Base-by-base conservation (phyloP, 2,329 filamentous ascomycete species). In the Pyrenochaeta sp. region DNA sequence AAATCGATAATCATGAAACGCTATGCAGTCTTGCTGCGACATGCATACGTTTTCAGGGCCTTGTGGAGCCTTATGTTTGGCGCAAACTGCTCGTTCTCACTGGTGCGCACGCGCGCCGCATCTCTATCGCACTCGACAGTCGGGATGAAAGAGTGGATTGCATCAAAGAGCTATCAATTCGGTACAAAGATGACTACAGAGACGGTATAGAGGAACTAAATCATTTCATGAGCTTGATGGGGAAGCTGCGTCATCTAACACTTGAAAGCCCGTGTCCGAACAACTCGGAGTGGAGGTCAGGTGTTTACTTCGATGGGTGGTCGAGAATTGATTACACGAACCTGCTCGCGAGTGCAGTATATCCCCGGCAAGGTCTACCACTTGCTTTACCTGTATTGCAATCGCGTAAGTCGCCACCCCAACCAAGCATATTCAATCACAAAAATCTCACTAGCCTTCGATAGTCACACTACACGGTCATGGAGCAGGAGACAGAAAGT, bases 211-310 rank as follows among this genome's bases (percentile, higher is more conserved):
- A 73, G 47, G 56, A 68, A 2, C 50, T 77, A 5, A 71, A 75
- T 58, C 62, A 66, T 22, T 67, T 68, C 37, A 47, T 77, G 12
- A 55, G 54, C 4, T 34, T 68, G 30, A 72, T 77, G 67, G 50
- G 58, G 9, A 72, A 67, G 52, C 54, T 77, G 19, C 67, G 69
- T 13, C 64, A 73, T 40, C 58, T 77, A 45, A 70, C 65, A 6
- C 63, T 77, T 25, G 75, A 77, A 52, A 72, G 66, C 15, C 73
- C 74, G 0, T 77, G 75, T 55, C 72, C 73, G 12, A 77, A 77
- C 46, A 76, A 77, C 47, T 56, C 59, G n/a, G 72, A 72, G 36
- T 76, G 71, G 71, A 61, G 59, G 9, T 24, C 43, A 1, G 66
- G 58, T 3, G 45, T 58, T 2, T 54, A 63, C 27, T 77, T 75